Percentiles rank a stretch among this genome's conserved stretches.
Conservation (phyloP, 768 basidiomycete species). For the Gautieria morchelliformis region DNA sequence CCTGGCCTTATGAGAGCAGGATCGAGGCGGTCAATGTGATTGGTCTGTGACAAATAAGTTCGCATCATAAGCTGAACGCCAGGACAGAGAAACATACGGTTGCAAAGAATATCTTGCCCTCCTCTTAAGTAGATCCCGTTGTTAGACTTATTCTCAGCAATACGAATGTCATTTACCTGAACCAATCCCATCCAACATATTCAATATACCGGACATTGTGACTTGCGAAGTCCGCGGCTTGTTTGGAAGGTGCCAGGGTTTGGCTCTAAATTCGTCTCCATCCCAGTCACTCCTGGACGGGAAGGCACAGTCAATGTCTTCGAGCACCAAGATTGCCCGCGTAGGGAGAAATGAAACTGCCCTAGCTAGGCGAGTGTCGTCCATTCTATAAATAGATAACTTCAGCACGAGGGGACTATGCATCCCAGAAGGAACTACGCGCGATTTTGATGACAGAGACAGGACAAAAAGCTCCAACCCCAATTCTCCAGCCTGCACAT, state of each 20-base stretch:
- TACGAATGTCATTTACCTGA: not conserved
- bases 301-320: conserved; percentile 55
- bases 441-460: conserved; percentile 41
- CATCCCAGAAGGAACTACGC: conserved; percentile 12
- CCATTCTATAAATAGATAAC: conserved; percentile 25
- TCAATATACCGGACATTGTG: conserved; percentile 46
- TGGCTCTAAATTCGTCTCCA: not conserved
- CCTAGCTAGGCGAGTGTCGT: conserved; percentile 38
- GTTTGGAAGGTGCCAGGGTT: not conserved
- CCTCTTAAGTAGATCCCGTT: conserved; percentile 24
- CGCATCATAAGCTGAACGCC: not conserved
- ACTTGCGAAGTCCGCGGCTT: conserved; percentile 22
- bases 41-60: conserved; percentile 28
- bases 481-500: conserved; percentile 12
- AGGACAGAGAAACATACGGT: conserved; percentile 29
- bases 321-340: conserved; percentile 43
- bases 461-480: conserved; percentile 26
- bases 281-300: conserved; percentile 29
- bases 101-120: conserved; percentile 52
- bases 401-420: not conserved
- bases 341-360: conserved; percentile 39
- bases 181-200: conserved; percentile 50
- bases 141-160: not conserved
- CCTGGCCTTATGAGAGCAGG: conserved; percentile 49
- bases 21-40: conserved; percentile 44